Evolutionary conservation across 768 basidiomycete genomes (phyloP), one percentile per base, ranked within the genome.

Genomic region (Russula sp.): DNA sequence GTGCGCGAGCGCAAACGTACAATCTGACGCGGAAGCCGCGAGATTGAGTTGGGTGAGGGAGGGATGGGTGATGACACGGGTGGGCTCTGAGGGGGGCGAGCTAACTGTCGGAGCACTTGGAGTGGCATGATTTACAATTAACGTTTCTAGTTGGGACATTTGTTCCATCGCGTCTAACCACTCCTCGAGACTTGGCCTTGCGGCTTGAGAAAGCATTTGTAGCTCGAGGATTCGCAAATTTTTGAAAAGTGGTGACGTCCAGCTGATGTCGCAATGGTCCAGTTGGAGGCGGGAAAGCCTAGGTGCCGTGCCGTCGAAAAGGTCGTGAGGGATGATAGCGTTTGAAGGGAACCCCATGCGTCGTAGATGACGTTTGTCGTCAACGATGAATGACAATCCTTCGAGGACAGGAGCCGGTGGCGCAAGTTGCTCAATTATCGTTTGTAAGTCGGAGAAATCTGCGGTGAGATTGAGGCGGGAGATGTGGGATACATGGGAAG

Each of bases 1-100:
- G 28, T 63, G 54, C 6, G 61, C 18, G 20, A 62, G 61, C 4
- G 61, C 46, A 7, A 62, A 6, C 3, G 24, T 34, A 57, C 61
- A 62, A 28, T 62, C 54, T 20, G 9, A 10, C 20, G 61, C 36
- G 13, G 54, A 2, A 22, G 54, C 36, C 14, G 61, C 30, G 20
- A 50, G n/a, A 9, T 57, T 26, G 22, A 62, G 24, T 13, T 40
- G 54, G n/a, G 24, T 50, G 14, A 62, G 55, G 55, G 24, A 57
- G 16, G 40, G 55, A 20, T 42, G 55, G 20, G 55, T 42, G 26
- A 42, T 20, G 24, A 57, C 26, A 28, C 18, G 55, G 5, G 46
- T 48, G 46, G 46, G 46, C 5, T 48, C 46, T 13, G 46, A 13
- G 46, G 22, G 1, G 46, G 46, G 20, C 16, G 7, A 4, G 34